Evolutionary conservation across 345 rosid species (phyloP), one percentile per base, ranked within the genome.

Genomic region (Aquilaria yunnanensis): DNA sequence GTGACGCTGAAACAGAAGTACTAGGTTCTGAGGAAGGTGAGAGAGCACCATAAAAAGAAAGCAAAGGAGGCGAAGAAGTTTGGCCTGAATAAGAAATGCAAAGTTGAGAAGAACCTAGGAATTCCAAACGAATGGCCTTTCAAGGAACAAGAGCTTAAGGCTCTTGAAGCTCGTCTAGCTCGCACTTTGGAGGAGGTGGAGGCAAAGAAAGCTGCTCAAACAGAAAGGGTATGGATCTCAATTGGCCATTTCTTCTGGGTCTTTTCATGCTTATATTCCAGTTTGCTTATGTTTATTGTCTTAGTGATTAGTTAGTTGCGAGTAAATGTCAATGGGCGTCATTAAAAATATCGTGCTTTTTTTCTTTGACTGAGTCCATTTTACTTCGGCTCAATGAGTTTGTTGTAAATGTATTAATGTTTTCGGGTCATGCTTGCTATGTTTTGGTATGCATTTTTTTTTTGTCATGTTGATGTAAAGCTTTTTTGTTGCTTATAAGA

Each of bases 121-220:
- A 90, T 90, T 46, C 97, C 99, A 37, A 94, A 90, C 71, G 97
- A 88, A 70, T 90, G 93, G 97, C 99, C 97, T 53, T 88, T 85
- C 73, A 90, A 86, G 92, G 97, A 88, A 67, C 91, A 94, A 47
- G 97, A 94, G 83, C 96, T 94, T 37, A 86, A 88, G 80, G 91
- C 96, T 16, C 80, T 90, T 16, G 96, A 90, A 74, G 97, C 71
- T 61, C 88, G 93, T 30, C 80, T 95, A 51, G 92, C 96, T 60
- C 92, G 95, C 47, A 96, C 81, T 23, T 55, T 94, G 0, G 97
- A 94, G 65, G 97, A 86, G 60, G 57, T 88, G 53, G 96, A 94
- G 77, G 88, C 77, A 67, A 94, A 90, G 79, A 90, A 88, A 80
- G 80, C 82, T 45, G 96, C 86, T 55, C 92, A 91, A 63, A 90